These are phyloP conservation scores for Ustilago xerochloae DNA, from an alignment of 1,284 basidiomycete species.

Conservation along the genomic window DNA sequence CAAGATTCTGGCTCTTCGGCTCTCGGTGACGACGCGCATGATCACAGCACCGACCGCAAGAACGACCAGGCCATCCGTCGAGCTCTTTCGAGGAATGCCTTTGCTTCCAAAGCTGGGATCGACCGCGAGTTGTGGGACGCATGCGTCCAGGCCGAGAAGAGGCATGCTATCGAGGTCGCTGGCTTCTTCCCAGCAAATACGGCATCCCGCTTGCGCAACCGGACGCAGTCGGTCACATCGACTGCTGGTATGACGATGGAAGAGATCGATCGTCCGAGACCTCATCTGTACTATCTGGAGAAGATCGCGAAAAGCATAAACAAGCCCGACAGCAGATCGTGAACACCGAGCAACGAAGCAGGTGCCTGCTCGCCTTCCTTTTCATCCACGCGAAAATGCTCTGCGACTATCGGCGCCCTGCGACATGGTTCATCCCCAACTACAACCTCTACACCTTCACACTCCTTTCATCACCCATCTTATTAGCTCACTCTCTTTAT, in stretches of 20 bases:
- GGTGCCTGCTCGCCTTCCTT: too few species aligned
- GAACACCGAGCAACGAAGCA: too few species aligned
- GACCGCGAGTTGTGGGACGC: slow-evolving; percentile 45
- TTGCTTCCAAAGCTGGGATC: slow-evolving; percentile 30
- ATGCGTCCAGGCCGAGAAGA: slow-evolving; percentile 47
- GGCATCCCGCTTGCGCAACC: slow-evolving; percentile 8
- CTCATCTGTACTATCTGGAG: slow-evolving; percentile 42
- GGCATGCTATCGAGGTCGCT: slow-evolving; percentile 44
- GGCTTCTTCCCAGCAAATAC: slow-evolving; percentile 20
- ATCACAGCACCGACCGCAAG: slow-evolving; percentile 21
- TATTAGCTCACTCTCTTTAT: not conserved
- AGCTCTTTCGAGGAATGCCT: slow-evolving; percentile 14
- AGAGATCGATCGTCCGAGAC: slow-evolving; percentile 41
- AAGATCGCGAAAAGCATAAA: slow-evolving; percentile 46
- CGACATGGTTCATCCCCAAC: not conserved
- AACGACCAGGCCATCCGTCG: slow-evolving; percentile 25
- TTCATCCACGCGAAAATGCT: too few species aligned
- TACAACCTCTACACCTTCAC: too few species aligned
- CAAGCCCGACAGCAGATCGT: slow-evolving; percentile 17
- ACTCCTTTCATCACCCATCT: not conserved
- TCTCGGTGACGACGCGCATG: slow-evolving; percentile 9
- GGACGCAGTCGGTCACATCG: slow-evolving; percentile 16
- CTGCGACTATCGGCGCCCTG: too few species aligned
- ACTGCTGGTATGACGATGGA: slow-evolving; percentile 34
- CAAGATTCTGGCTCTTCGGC: slow-evolving; percentile 3